A percentile compares a stretch with the other conserved stretches of the same genome.
Evolutionary conservation across 1,284 basidiomycete species (phyloP).

Genomic region (Cutaneotrichosporon cutaneum): DNA sequence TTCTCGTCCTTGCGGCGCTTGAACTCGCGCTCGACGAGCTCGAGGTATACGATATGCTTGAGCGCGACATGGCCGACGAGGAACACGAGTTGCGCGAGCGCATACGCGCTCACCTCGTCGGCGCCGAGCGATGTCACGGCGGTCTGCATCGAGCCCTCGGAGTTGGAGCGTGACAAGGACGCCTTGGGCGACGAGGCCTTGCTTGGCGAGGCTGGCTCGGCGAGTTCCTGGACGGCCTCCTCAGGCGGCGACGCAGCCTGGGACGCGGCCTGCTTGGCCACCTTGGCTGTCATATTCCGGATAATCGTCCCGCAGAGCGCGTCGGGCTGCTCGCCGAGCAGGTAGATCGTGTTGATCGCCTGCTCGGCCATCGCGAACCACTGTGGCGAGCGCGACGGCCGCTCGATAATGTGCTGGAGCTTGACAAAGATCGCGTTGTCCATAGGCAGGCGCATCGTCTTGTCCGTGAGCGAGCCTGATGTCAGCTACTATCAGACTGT

Average conservation of each 20-base stretch:
- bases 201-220: neutral
- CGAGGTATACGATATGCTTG: conserved; percentile 95
- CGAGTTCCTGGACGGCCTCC: conserved; percentile 19
- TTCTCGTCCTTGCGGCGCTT: conserved; percentile 93
- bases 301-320: conserved; percentile 77
- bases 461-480: conserved; percentile 79
- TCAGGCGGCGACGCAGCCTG: neutral
- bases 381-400: conserved; percentile 76
- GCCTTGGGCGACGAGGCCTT: conserved; percentile 11
- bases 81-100: conserved; percentile 86
- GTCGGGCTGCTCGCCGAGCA: conserved; percentile 91
- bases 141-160: conserved; percentile 19
- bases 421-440: conserved; percentile 80
- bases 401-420: conserved; percentile 73
- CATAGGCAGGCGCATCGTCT: conserved; percentile 84
- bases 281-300: conserved; percentile 71
- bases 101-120: conserved; percentile 75
- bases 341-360: conserved; percentile 93
- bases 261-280: conserved; percentile 57
- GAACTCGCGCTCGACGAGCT: conserved; percentile 94
- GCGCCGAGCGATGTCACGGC: conserved; percentile 35
- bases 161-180: conserved; percentile 21
- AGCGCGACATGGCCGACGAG: conserved; percentile 94
- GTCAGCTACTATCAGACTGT: neutral
- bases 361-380: conserved; percentile 95